Percentiles rank a stretch among this genome's conserved stretches.
These are phyloP conservation scores for Salix udensis DNA, from an alignment of 345 rosid genomes.

Conservation along the genomic window DNA sequence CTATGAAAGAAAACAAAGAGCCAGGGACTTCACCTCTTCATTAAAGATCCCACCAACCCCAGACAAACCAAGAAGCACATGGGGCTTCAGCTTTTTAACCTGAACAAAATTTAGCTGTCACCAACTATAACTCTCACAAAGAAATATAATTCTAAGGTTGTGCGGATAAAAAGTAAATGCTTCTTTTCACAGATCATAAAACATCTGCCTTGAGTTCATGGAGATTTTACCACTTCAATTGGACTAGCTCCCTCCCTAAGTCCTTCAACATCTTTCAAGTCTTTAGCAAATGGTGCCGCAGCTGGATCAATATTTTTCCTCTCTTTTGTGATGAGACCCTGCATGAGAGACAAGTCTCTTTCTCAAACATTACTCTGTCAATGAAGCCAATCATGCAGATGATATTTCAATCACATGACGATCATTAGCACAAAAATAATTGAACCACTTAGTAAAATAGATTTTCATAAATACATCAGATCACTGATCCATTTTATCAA, in stretches of 20 bases:
- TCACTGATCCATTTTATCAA: neutral
- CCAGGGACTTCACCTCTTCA: conserved; percentile 56
- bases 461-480: neutral
- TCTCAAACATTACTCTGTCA: neutral
- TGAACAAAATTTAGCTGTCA: conserved; percentile 32
- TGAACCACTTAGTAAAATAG: neutral
- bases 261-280: conserved; percentile 54
- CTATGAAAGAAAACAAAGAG: neutral
- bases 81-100: conserved; percentile 84
- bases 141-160: neutral
- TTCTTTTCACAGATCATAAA: conserved; percentile 2
- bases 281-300: conserved; percentile 77
- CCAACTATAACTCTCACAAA: conserved; percentile 13
- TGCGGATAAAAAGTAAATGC: neutral
- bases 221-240: conserved; percentile 74
- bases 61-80: conserved; percentile 96
- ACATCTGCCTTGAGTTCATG: conserved; percentile 13
- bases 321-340: conserved; percentile 95
- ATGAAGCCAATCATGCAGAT: neutral
- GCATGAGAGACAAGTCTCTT: conserved; percentile 17
- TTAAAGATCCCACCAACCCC: conserved; percentile 94
- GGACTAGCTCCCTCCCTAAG: conserved; percentile 82
- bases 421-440: neutral
- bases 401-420: neutral
- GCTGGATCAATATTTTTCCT: conserved; percentile 85